A percentile compares a stretch with the other conserved stretches of the same genome.
Evolutionary conservation across 129 eudicot species (phyloP).

Genomic region (Sambucus nigra): DNA sequence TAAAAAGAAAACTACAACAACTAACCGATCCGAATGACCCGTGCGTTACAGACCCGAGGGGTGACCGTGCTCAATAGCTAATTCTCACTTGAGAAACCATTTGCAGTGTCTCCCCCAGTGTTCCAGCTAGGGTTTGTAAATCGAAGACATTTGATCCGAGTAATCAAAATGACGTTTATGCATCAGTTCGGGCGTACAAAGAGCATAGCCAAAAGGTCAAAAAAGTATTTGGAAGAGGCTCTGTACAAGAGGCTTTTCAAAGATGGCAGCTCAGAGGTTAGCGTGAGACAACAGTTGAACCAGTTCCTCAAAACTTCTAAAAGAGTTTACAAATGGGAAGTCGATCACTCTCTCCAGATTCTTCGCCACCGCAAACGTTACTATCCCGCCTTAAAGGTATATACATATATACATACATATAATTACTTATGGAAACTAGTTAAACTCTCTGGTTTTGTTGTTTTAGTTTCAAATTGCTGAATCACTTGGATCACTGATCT

Average conservation of each 20-base stretch:
- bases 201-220: conserved; percentile 51
- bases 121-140: conserved; percentile 13
- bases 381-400: conserved; percentile 80
- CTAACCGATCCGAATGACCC: too few relatives aligned
- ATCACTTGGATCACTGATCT: too few relatives aligned
- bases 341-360: conserved; percentile 63
- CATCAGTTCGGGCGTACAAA: conserved; percentile 53
- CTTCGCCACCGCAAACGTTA: conserved; percentile 73
- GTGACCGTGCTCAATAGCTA: too few relatives aligned
- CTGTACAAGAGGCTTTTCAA: conserved; percentile 65
- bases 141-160: conserved; percentile 7
- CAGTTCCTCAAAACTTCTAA: conserved; percentile 53
- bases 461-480: too few relatives aligned
- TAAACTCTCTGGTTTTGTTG: too few relatives aligned
- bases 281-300: conserved; percentile 53
- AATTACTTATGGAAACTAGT: background rate
- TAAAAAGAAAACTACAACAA: too few relatives aligned
- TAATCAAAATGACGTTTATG: conserved; percentile 35
- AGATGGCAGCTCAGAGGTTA: conserved; percentile 64
- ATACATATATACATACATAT: background rate
- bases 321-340: conserved; percentile 89
- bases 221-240: conserved; percentile 80
- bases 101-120: too few relatives aligned
- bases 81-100: too few relatives aligned
- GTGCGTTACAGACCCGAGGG: too few relatives aligned